phyloP scores from a whole-genome alignment of 177 flowering plant genomes.

The Vitis hybrid region DNA sequence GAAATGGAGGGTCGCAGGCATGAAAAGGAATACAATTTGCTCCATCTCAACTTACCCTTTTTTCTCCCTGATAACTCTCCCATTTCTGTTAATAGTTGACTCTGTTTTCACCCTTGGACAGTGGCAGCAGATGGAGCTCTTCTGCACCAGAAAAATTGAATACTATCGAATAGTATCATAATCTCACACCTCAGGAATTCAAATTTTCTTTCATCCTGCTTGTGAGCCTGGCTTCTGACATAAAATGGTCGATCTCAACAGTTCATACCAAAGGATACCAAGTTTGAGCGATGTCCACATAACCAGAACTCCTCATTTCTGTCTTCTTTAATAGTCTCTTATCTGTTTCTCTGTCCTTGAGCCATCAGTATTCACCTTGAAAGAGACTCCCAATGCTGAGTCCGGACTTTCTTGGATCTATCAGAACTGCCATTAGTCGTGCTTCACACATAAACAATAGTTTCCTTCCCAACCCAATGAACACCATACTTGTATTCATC shows the following conservation, averaged over 20 bases:
- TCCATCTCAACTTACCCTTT: slow-evolving; percentile 35
- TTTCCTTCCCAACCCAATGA: not conserved
- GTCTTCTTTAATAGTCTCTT: not conserved
- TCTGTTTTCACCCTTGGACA: too few species aligned
- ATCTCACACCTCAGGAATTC: not conserved
- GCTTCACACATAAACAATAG: slow-evolving; percentile 3
- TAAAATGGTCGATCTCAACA: too few species aligned
- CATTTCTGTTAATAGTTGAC: slow-evolving; percentile 1
- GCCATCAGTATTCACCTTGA: too few species aligned
- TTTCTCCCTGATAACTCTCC: slow-evolving; percentile 13
- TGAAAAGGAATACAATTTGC: slow-evolving; percentile 36
- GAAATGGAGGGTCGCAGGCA: slow-evolving; percentile 19
- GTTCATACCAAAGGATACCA: too few species aligned
- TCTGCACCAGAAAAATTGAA: not conserved
- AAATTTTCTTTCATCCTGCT: too few species aligned
- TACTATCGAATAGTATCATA: not conserved
- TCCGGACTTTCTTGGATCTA: slow-evolving; percentile 22
- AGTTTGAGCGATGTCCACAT: too few species aligned
- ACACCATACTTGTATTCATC: too few species aligned
- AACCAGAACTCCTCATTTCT: too few species aligned
- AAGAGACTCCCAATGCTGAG: slow-evolving; percentile 10
- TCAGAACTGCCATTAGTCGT: slow-evolving; percentile 17
- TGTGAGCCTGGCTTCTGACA: too few species aligned
- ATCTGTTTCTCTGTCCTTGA: not conserved
- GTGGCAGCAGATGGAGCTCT: too few species aligned